Conservation (phyloP, 2,329 filamentous ascomycete species). For the Aspergillus neotritici region DNA sequence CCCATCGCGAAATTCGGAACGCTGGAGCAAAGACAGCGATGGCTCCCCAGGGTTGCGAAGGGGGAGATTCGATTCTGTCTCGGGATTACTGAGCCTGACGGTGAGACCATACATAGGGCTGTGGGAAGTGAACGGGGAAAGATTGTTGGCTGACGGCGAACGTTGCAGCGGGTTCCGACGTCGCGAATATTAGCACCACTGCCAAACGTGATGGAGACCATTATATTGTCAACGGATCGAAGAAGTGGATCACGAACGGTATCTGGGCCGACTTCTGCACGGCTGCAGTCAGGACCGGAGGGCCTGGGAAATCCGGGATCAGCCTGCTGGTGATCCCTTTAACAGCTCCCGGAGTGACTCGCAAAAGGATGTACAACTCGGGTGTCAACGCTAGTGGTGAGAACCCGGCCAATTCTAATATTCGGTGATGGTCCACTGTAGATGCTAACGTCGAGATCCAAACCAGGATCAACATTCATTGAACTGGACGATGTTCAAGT, state of each 20-base stretch:
- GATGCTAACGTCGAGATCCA: not conserved
- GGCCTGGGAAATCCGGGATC: constrained; percentile 54
- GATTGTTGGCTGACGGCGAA: constrained; percentile 6
- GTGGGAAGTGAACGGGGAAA: not conserved
- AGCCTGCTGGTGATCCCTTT: constrained; percentile 63
- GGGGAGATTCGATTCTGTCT: constrained; percentile 59
- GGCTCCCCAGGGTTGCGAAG: constrained; percentile 54
- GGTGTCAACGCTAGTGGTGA: constrained; percentile 61
- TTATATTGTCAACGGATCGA: constrained; percentile 61
- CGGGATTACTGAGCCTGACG: constrained; percentile 60
- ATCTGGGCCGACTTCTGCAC: constrained; percentile 58
- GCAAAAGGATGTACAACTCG: constrained; percentile 52
- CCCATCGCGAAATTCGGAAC: constrained; percentile 61
- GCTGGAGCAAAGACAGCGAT: constrained; percentile 52
- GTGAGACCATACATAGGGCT: constrained; percentile 26
- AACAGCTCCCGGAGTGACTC: constrained; percentile 55
- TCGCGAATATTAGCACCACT: constrained; percentile 58
- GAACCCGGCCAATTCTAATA: constrained; percentile 5
- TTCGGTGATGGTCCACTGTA: not conserved
- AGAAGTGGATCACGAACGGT: constrained; percentile 64
- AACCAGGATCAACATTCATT: constrained; percentile 52
- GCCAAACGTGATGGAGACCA: constrained; percentile 47
- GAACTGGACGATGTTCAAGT: constrained; percentile 69
- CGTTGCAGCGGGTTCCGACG: constrained; percentile 53
- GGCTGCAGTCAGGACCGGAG: constrained; percentile 56